Percentiles rank a stretch among this genome's conserved stretches.
These are phyloP conservation scores for Cytospora mali DNA, from an alignment of 2,329 filamentous ascomycete genomes.

Conservation along the genomic window DNA sequence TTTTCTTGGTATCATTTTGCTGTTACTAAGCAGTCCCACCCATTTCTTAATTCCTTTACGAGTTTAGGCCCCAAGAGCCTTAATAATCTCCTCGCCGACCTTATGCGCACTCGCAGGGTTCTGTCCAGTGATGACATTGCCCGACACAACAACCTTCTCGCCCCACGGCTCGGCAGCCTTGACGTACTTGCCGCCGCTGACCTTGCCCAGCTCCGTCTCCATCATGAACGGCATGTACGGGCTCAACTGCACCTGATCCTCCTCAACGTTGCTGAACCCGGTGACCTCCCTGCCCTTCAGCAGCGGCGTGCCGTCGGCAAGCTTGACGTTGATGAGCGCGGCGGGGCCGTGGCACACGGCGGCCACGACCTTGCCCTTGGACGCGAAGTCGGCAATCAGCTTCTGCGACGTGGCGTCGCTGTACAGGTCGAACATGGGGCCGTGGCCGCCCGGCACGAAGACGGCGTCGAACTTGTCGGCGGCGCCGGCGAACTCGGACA, in stretches of 20 bases:
- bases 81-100: slow-evolving; percentile 54
- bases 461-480: slow-evolving; percentile 62
- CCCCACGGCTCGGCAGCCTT: slow-evolving; percentile 56
- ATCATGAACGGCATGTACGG: slow-evolving; percentile 61
- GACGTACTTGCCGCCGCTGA: slow-evolving; percentile 56
- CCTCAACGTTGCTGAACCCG: slow-evolving; percentile 61
- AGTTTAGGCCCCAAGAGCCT: slow-evolving; percentile 42
- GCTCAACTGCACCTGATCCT: slow-evolving; percentile 47
- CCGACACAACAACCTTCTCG: slow-evolving; percentile 53
- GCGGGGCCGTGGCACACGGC: slow-evolving; percentile 72
- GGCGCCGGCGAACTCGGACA: slow-evolving; percentile 59
- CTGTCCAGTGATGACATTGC: slow-evolving; percentile 59
- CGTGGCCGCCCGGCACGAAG: slow-evolving; percentile 60
- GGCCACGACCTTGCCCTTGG: slow-evolving; percentile 62
- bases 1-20: neutral
- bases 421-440: slow-evolving; percentile 69
- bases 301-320: slow-evolving; percentile 53
- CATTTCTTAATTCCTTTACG: neutral
- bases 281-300: slow-evolving; percentile 61
- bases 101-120: slow-evolving; percentile 56
- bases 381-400: slow-evolving; percentile 64
- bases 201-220: slow-evolving; percentile 54
- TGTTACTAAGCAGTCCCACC: neutral
- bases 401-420: slow-evolving; percentile 57
- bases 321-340: slow-evolving; percentile 60